phyloP scores from a whole-genome alignment of 495 filamentous ascomycete genomes.

The Penicillium verhagenii region DNA sequence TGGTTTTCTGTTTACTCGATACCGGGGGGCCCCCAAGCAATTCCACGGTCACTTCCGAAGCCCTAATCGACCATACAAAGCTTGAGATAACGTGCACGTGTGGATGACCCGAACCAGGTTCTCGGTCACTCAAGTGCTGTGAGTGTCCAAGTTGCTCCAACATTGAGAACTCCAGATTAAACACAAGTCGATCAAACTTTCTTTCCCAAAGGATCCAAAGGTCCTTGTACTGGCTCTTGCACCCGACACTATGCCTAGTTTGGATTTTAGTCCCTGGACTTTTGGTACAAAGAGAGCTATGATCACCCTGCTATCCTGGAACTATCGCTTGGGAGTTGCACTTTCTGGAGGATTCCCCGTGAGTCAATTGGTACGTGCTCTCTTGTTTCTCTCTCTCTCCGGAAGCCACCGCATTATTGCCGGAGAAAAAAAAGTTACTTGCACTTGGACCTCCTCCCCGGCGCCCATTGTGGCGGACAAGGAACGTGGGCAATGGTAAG shows the following conservation, averaged over 20 bases:
- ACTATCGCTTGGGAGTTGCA: neutral
- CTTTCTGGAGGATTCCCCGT: too few relatives aligned
- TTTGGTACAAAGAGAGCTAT: neutral
- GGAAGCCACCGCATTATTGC: neutral
- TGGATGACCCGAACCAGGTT: neutral
- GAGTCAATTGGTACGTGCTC: neutral
- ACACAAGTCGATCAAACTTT: conserved; percentile 10
- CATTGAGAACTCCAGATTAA: too few relatives aligned
- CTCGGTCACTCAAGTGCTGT: conserved; percentile 5
- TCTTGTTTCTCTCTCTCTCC: too few relatives aligned
- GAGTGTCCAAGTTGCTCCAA: too few relatives aligned
- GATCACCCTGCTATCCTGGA: conserved; percentile 2
- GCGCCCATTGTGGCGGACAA: conserved; percentile 9
- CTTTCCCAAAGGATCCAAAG: neutral
- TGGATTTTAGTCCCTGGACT: conserved; percentile 6
- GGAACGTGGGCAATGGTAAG: conserved; percentile 8
- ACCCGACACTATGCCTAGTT: conserved; percentile 10
- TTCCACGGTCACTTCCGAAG: conserved; percentile 5
- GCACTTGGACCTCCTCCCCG: conserved; percentile 14
- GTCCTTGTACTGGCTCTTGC: conserved; percentile 5
- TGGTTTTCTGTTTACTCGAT: too few relatives aligned
- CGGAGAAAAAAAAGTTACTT: conserved; percentile 6
- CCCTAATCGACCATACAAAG: neutral
- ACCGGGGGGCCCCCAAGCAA: neutral
- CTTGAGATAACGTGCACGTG: conserved; percentile 3